Base-by-base conservation (phyloP, 805 yeast species). In the Lachancea thermotolerans region DNA sequence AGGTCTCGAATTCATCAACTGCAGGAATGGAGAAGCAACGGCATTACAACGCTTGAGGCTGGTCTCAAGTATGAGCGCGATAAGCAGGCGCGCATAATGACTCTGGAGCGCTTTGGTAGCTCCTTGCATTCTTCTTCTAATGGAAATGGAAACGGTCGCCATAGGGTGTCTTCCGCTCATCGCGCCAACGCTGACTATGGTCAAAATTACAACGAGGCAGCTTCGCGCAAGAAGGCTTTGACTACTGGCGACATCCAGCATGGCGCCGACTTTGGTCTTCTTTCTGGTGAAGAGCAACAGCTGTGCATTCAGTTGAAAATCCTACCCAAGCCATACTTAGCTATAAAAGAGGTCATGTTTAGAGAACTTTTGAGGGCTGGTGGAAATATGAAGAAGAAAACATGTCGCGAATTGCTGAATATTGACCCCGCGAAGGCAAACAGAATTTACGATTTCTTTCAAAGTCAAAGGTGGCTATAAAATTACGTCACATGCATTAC, bases 1-100 rank as follows among this genome's bases (percentile, higher is more conserved):
- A 74, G 97, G 46, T 75, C 81, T 32, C 77, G 95, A 50, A 89
- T 93, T 40, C 85, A 83, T 42, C 96, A 89, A 65, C 69, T 95
- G 28, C 99, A 93, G 65, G 91, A 84, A 59, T 95, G 96, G 88
- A 77, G 99, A 51, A 75, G 81, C 40, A 83, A 87, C 62, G 99
- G 99, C 4, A 77, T 93, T 41, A 84, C 89, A 3, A 79, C 87
- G 0, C 55, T 87, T 36, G 96, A 90, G 49, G 83, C 78, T 41
- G 99, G 98, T 4, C 66, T 72, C 30, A 85, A 81, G 62, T 93
- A 79, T 62, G 99, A 93, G 60, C 85, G 87, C 61, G 99, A 95
- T 62, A 87, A 87, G 62, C 71, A 80, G 36, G 74, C 77, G 32
- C 74, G 95, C 44, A 68, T 77, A 31, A 77, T 79, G 10, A 81